Conservation (phyloP, 2,329 filamentous ascomycete genomes). For the Fusarium nurragi region DNA sequence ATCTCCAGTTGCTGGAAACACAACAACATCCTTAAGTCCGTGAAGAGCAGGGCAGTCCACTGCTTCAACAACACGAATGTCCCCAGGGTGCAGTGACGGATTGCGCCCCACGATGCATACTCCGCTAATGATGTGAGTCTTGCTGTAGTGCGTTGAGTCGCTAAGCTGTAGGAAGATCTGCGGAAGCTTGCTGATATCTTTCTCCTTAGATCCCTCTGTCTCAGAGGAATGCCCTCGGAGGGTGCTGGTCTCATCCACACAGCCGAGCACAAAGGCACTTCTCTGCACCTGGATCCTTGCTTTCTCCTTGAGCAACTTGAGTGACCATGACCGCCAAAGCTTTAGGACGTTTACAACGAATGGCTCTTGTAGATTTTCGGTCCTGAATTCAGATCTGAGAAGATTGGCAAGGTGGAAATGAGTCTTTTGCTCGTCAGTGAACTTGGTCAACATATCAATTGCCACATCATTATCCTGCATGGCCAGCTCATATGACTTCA, state of each 20-base stretch:
- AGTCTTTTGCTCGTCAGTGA: conserved; percentile 85
- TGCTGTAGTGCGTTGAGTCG: conserved; percentile 60
- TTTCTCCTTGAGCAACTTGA: conserved; percentile 93
- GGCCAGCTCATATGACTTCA: conserved; percentile 74
- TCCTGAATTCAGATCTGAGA: conserved; percentile 82
- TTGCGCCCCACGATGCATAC: conserved; percentile 89
- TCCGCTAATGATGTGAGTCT: conserved; percentile 75
- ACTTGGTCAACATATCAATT: conserved; percentile 73
- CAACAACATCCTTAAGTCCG: conserved; percentile 85
- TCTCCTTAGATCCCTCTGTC: conserved; percentile 52
- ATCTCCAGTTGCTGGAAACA: conserved; percentile 85
- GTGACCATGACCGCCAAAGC: conserved; percentile 88
- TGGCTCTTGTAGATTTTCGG: conserved; percentile 69
- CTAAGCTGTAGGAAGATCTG: conserved; percentile 91
- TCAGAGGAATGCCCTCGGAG: conserved; percentile 75
- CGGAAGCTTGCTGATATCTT: conserved; percentile 68
- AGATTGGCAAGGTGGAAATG: conserved; percentile 79
- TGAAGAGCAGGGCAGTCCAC: conserved; percentile 77
- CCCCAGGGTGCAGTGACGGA: conserved; percentile 91
- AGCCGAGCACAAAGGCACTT: conserved; percentile 88
- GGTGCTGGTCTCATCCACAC: conserved; percentile 83
- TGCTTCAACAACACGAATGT: conserved; percentile 87
- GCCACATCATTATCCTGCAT: conserved; percentile 74
- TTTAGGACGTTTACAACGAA: conserved; percentile 82
- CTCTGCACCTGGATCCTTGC: conserved; percentile 83